These are phyloP conservation scores for Fusarium nanum DNA, from an alignment of 2,329 filamentous ascomycete species.

Conservation along the genomic window DNA sequence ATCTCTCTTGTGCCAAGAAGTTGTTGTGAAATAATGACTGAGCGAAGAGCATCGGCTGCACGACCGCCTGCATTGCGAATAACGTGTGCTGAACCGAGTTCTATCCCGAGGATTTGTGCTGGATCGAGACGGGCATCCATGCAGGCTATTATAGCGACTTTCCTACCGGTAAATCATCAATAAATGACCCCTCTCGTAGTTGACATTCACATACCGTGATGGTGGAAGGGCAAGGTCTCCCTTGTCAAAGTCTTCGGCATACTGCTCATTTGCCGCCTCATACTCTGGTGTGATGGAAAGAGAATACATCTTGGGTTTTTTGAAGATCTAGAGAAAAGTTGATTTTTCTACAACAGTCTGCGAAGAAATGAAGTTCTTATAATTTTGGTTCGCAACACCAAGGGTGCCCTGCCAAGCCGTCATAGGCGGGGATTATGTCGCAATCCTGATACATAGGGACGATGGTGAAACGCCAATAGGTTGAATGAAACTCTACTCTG, in stretches of 20 bases:
- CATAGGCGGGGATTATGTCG: slow-evolving; percentile 39
- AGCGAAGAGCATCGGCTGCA: slow-evolving; percentile 76
- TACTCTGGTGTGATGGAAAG: slow-evolving; percentile 39
- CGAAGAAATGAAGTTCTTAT: neutral
- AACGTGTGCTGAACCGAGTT: slow-evolving; percentile 78
- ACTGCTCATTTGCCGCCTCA: slow-evolving; percentile 41
- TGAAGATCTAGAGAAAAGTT: too few species aligned
- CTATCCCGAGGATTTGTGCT: slow-evolving; percentile 34
- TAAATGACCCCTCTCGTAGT: neutral
- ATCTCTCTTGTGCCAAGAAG: slow-evolving; percentile 81
- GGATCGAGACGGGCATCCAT: slow-evolving; percentile 84
- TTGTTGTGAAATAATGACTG: slow-evolving; percentile 82
- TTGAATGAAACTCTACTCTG: neutral
- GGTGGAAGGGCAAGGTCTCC: slow-evolving; percentile 41
- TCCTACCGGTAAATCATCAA: slow-evolving; percentile 33
- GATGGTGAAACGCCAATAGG: neutral
- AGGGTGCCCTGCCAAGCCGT: slow-evolving; percentile 4
- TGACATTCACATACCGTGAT: slow-evolving; percentile 24
- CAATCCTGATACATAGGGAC: slow-evolving; percentile 16
- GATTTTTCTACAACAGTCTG: neutral
- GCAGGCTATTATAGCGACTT: slow-evolving; percentile 70
- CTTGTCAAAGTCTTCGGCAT: slow-evolving; percentile 39
- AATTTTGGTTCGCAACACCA: neutral
- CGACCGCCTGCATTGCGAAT: slow-evolving; percentile 79
- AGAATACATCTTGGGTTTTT: slow-evolving; percentile 14